Evolutionary conservation across 2,329 filamentous ascomycete species (phyloP).

Genomic region (Pseudocercospora eumusae): DNA sequence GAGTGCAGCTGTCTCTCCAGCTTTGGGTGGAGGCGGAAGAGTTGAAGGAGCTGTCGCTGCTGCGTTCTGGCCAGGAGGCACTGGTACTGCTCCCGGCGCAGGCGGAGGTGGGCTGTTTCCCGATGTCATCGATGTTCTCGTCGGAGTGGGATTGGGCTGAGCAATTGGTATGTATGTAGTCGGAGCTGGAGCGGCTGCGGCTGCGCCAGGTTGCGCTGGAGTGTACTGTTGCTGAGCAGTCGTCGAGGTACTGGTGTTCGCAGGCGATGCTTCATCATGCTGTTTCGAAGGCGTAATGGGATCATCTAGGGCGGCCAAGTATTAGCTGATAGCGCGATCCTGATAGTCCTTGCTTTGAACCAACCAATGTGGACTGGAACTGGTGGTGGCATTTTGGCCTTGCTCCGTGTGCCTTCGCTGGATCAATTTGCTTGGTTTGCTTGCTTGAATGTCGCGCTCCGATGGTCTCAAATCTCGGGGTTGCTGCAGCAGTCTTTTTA

Average conservation of each 20-base stretch:
- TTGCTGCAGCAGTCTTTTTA: not conserved
- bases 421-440: not conserved
- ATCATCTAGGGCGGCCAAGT: conserved; percentile 35
- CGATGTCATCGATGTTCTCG: conserved; percentile 24
- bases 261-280: conserved; percentile 24
- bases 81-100: conserved; percentile 47
- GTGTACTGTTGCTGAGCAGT: conserved; percentile 34
- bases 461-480: not conserved
- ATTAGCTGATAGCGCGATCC: not conserved
- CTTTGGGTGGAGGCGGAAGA: conserved; percentile 46
- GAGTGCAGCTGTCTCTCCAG: conserved; percentile 35
- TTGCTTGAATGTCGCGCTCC: not conserved
- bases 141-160: conserved; percentile 33
- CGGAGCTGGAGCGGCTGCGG: conserved; percentile 34
- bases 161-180: conserved; percentile 33
- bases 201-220: conserved; percentile 36
- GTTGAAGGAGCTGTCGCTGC: conserved; percentile 30
- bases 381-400: conserved; percentile 48
- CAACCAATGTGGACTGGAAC: conserved; percentile 47
- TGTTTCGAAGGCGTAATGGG: conserved; percentile 48
- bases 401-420: not conserved
- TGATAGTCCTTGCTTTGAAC: not conserved
- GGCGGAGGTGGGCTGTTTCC: conserved; percentile 43
- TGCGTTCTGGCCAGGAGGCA: conserved; percentile 35
- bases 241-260: conserved; percentile 28